Base-by-base conservation (phyloP, 768 basidiomycete species). In the Cystobasidium tubakii region DNA sequence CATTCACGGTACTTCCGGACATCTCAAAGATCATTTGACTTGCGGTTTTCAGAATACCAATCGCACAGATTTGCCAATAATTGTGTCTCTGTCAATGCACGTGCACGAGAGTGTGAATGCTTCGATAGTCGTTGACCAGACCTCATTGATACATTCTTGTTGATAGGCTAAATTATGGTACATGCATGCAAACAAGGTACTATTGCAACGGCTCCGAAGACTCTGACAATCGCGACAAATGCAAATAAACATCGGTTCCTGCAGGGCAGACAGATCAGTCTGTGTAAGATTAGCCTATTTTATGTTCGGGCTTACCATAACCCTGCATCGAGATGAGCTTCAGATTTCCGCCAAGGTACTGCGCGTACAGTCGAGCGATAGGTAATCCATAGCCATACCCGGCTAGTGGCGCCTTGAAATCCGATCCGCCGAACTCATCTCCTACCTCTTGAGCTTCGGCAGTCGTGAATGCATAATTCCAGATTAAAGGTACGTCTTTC, bases 401-500 rank as follows among this genome's bases (percentile, higher is more conserved):
- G 43, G 95, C 95, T 92, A 98, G 94, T 0, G 95, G 95, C 1
- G 95, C 95, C 80, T 92, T 89, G 82, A 98, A 97, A 81, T 98
- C 93, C 69, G 87, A 88, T 77, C 82, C 73, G 79, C 82, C 74
- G 81, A 81, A 77, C 79, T 83, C 65, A 78, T 81, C 75, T 42
- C 78, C 78, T 17, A 79, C 64, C 39, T 69, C 73, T 50, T 79
- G 78, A 17, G 78, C 76, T 27, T 74, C 75, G 15, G 79, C 79
- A 1, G 80, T 81, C 9, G 80, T 80, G 76, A 80, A 81, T 77
- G 96, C 95, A 81, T 93, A 98, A 73, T 95, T 99, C 96, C 96
- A 99, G 66, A 99, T 95, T 57, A 94, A 85, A 9, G 93, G 92
- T 19, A 98, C 89, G 0, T 91, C 91, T 75, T 76, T 81, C 82